Percentiles rank a stretch among this genome's conserved stretches.
Evolutionary conservation across 2,329 filamentous ascomycete species (phyloP).

Genomic region (Colletotrichum sublineola): DNA sequence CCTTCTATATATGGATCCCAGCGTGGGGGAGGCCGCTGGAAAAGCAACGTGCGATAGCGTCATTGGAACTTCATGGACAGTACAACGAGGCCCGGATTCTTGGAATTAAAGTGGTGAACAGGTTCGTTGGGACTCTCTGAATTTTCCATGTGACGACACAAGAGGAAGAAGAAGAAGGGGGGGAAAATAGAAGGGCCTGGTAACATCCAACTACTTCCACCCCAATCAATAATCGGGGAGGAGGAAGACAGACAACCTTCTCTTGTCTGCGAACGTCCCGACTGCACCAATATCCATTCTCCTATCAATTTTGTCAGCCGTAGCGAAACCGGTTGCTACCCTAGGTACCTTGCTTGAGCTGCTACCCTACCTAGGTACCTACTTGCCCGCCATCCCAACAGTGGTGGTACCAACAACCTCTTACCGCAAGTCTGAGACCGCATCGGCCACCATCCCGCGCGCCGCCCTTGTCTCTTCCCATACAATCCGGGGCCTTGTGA

Average conservation of each 20-base stretch:
- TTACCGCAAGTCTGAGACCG: slow-evolving; percentile 31
- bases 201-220: neutral
- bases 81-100: slow-evolving; percentile 11
- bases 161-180: neutral
- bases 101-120: slow-evolving; percentile 22
- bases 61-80: slow-evolving; percentile 26
- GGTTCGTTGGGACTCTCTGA: neutral
- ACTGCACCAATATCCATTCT: neutral
- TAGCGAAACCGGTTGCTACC: neutral
- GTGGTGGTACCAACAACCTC: slow-evolving; percentile 1
- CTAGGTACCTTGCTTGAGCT: slow-evolving; percentile 19
- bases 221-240: neutral
- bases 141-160: slow-evolving; percentile 18
- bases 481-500: slow-evolving; percentile 35
- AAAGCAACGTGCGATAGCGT: slow-evolving; percentile 38
- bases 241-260: neutral
- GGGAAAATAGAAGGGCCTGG: neutral
- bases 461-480: slow-evolving; percentile 37
- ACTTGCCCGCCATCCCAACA: neutral
- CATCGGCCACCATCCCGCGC: slow-evolving; percentile 35
- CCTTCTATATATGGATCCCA: slow-evolving; percentile 1
- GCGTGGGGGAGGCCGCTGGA: slow-evolving; percentile 24
- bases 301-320: slow-evolving; percentile 3
- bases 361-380: slow-evolving; percentile 11
- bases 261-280: neutral